Percentiles rank a stretch among this genome's conserved stretches.
phyloP scores from a whole-genome alignment of 257 asterid species.

The Solanum sejunctum region DNA sequence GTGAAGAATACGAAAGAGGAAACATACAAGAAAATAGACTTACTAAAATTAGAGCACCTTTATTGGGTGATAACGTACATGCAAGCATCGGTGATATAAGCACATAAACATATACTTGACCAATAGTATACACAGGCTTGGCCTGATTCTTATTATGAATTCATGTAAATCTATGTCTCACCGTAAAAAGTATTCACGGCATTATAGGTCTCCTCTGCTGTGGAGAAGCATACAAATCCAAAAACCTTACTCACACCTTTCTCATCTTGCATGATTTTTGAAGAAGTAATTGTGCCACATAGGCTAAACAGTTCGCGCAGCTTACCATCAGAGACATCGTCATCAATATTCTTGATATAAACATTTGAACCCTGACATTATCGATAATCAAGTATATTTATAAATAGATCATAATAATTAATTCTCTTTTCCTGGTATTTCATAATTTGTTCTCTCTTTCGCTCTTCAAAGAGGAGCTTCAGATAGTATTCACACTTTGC shows the following conservation, averaged over 20 bases:
- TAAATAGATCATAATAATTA: not conserved
- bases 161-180: not conserved
- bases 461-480: slow-evolving; percentile 63
- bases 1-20: not conserved
- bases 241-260: slow-evolving; percentile 56
- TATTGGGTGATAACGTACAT: not conserved
- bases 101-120: not conserved
- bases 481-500: slow-evolving; percentile 57
- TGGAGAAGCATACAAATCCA: slow-evolving; percentile 64
- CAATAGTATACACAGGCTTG: not conserved
- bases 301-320: slow-evolving; percentile 42
- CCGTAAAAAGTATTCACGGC: slow-evolving; percentile 57
- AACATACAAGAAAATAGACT: not conserved
- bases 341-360: slow-evolving; percentile 56
- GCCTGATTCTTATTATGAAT: not conserved
- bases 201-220: slow-evolving; percentile 45
- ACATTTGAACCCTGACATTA: slow-evolving; percentile 57
- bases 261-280: slow-evolving; percentile 41
- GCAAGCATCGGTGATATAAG: not conserved
- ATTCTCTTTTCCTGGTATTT: slow-evolving; percentile 55
- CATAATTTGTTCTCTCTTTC: slow-evolving; percentile 47
- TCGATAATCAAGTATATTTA: slow-evolving; percentile 33
- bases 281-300: slow-evolving; percentile 38
- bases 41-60: not conserved
- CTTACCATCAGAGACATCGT: slow-evolving; percentile 36